Conservation (phyloP, 2,329 filamentous ascomycete species). For the Exophiala xenobiotica region DNA sequence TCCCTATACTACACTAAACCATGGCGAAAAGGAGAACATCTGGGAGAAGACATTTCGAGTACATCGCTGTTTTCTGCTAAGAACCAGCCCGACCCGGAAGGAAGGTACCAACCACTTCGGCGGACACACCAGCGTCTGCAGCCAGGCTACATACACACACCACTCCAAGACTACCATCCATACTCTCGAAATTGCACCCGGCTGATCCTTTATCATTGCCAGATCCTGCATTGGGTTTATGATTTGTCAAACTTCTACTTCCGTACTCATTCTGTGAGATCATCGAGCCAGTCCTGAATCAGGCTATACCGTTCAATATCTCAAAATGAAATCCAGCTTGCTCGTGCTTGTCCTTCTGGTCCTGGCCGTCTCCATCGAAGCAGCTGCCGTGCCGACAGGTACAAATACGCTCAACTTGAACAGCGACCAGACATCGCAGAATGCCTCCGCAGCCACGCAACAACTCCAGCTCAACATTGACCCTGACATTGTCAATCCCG, state of each 20-base stretch:
- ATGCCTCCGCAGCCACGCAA: constrained; percentile 2
- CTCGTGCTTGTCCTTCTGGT: background rate
- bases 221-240: background rate
- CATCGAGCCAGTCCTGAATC: too few species aligned
- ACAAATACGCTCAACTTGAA: background rate
- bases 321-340: background rate
- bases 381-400: background rate
- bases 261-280: background rate
- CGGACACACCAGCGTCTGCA: background rate
- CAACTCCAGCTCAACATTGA: constrained; percentile 27
- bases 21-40: too few species aligned
- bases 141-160: background rate
- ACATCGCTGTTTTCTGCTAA: too few species aligned
- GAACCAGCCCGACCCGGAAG: background rate
- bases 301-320: too few species aligned
- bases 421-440: constrained; percentile 1
- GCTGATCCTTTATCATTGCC: background rate
- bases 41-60: too few species aligned
- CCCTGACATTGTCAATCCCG: constrained; percentile 33
- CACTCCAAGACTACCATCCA: too few species aligned
- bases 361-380: background rate
- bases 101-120: background rate
- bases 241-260: background rate
- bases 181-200: background rate
- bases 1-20: too few species aligned